Base-by-base conservation (phyloP, 345 rosid genomes). In the Gossypium sturtianum region DNA sequence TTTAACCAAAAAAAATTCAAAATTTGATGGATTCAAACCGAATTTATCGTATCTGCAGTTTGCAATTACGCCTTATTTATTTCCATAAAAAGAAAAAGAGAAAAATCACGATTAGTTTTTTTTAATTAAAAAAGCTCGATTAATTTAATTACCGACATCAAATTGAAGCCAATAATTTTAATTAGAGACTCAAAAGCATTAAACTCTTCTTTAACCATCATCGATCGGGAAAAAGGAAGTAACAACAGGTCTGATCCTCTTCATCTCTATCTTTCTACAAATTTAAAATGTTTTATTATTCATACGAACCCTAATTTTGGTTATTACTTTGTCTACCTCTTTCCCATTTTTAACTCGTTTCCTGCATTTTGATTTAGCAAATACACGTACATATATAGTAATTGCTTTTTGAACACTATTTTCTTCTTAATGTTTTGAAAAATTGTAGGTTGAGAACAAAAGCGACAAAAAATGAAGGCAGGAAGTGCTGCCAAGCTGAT, bases 401-500 rank as follows among this genome's bases (percentile, higher is more conserved):
- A 34, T 34, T 34, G 38, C 38, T 34, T 70, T 70, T 57, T 13
- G 16, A 17, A 45, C 22, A 17, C 41, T 44, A 19, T n/a, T 2
- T 19, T 56, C 9, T 20, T 22, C 12, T 22, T 57, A 22, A 56
- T 72, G 51, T 73, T 72, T 59, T 3, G 66, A 47, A 25, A 47
- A 23, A 25, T 73, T 29, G 52, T 34, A 52, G 61, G 23, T 66
- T 63, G 54, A 59, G 45, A 47, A 48, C 11, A 70, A 60, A 58
- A 51, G 19, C 19, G n/a, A 68, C 59, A 8, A 56, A 66, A 74
- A 76, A 95, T 93, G 97, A 95, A 91, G 86, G 88, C 95, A 7
- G 97, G 94, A 66, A 89, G 97, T 80, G 97, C 97, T 7, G 99
- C 98, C 56, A 95, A 93, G 82, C 78, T 91, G 88, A 93, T 95